Conservation (phyloP, 108 stramenopile genomes). For the Nitzschia palea region DNA sequence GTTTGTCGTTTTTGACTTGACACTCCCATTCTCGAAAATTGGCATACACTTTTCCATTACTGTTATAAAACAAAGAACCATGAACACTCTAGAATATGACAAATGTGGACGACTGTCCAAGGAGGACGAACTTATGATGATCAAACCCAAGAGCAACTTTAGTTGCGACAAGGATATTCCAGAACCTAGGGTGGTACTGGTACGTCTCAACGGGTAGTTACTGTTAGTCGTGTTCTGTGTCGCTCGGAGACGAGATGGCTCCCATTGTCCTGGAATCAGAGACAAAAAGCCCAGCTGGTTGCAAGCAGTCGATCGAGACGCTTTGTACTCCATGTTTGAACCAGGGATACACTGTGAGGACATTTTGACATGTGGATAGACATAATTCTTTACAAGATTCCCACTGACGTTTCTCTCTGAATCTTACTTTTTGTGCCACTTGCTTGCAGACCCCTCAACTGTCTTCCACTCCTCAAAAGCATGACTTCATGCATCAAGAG, state of each 20-base stretch:
- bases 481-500: constrained; percentile 23
- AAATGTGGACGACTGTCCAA: constrained; percentile 33
- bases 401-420: neutral
- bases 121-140: constrained; percentile 47
- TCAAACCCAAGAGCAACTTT: neutral
- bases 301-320: neutral
- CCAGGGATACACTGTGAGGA: neutral
- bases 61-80: no score
- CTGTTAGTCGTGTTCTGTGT: neutral
- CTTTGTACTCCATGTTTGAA: neutral
- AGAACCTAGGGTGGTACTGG: no score
- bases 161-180: constrained; percentile 1
- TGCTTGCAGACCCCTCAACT: neutral
- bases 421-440: no score
- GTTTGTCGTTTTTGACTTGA: no score
- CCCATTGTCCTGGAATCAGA: neutral
- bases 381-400: neutral
- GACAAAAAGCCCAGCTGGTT: neutral
- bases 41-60: no score
- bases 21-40: no score
- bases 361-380: no score
- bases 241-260: neutral
- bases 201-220: no score
- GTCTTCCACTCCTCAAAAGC: constrained; percentile 27
- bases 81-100: constrained; percentile 35